A percentile compares a stretch with the other conserved stretches of the same genome.
Evolutionary conservation across 305 asterid genomes (phyloP).

Genomic region (Solanum hybrid): DNA sequence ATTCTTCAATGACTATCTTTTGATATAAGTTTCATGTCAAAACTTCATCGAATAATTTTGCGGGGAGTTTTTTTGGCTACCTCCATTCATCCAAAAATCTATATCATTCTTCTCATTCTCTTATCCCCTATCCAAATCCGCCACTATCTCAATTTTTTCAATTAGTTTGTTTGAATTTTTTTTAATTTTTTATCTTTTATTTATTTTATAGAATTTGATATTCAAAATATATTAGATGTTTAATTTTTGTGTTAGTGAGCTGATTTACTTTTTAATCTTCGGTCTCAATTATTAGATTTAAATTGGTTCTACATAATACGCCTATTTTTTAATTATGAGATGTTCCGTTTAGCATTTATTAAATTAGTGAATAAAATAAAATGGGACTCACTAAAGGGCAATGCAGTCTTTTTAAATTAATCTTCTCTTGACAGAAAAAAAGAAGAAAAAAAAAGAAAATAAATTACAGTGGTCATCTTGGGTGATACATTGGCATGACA

Average conservation of each 20-base stretch:
- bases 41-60: no score
- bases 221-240: background rate
- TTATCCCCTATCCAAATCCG: no score
- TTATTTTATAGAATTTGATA: background rate
- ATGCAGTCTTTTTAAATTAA: background rate
- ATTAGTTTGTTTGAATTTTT: no score
- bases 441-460: no score
- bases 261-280: background rate
- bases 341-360: background rate
- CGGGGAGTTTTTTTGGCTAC: no score
- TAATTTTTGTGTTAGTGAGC: background rate
- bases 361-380: background rate
- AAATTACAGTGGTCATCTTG: background rate
- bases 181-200: no score
- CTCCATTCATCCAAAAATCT: no score
- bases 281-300: background rate
- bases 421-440: background rate
- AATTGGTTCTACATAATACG: no score
- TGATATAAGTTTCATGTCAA: no score
- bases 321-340: background rate
- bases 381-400: background rate
- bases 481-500: background rate
- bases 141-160: no score
- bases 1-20: no score
- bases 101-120: no score